Base-by-base conservation (phyloP, 441 rosid species). In the Daphne laureola region DNA sequence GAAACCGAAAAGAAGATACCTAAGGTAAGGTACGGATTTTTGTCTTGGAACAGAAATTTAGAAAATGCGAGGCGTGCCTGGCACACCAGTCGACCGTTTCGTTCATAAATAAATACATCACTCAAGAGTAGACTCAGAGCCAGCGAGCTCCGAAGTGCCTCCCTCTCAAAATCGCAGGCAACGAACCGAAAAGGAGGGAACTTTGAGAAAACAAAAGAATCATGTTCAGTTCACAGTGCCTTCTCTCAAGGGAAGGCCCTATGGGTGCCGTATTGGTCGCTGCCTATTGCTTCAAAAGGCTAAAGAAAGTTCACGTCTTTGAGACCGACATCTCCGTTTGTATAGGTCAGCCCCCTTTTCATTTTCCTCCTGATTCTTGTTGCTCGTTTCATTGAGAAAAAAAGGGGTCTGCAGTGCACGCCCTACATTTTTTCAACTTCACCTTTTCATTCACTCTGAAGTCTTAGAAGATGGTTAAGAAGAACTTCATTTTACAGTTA, bases 231-330 rank as follows among this genome's bases (percentile, higher is more conserved):
- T 92, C 98, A 11, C 73, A 79, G 31, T 61, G 72, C 41, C 71
- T 77, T 53, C 77, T 84, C 11, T 77, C 88, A 0, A 68, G 70
- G 31, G 78, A 80, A 58, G 90, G 95, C 45, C 80, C 94, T 42
- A 57, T 84, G 36, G 80, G 83, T 25, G 68, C 85, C 31, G 70
- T 89, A 25, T 86, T 96, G 96, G 76, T 86, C 13, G 97, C 98
- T 45, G 98, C 94, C 15, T 89, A 84, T 71, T 84, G 58, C 80
- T 75, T 60, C 72, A 84, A 80, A 35, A 82, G 79, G 64, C 96
- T 92, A 5, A 86, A 81, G 69, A 92, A 74, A 56, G 53, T 81
- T 45, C 90, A 86, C 69, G 78, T 89, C 67, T 59, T 67, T 61
- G 73, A 69, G 48, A 83, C 90, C 45, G 82, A 83, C 56, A 81